Evolutionary conservation across 2,329 filamentous ascomycete genomes (phyloP), one percentile per base, ranked within the genome.

Genomic region (Claviceps pazoutovae): DNA sequence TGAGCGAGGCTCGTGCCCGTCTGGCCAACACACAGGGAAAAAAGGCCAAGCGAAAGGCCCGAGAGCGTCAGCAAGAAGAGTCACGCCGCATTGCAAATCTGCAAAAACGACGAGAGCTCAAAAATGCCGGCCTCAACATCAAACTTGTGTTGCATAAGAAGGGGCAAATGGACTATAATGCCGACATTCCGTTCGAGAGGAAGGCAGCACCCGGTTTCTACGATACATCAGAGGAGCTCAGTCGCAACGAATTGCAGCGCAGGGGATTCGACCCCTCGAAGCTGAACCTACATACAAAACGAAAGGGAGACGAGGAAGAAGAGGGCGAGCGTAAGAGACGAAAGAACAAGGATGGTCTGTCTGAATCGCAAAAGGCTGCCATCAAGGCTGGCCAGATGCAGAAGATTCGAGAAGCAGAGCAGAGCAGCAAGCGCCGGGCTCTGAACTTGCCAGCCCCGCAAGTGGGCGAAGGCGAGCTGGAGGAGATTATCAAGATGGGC

Each of bases 101-200:
- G 56, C 93, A 97, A 72, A 98, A 98, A 73, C 82, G 93, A 41
- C 82, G 93, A 59, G 93, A 98, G 70, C 80, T 98, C 58, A 98
- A 98, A 72, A 94, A 90, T 64, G 89, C 93, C 1, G 93, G 93
- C 47, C 97, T 98, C 70, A 98, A 98, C 67, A 89, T 97, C 72
- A 98, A 97, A 70, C 83, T 97, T 53, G 82, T 83, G 2, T 93
- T 86, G 14, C 82, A 86, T 55, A 97, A 97, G 73, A 83, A 88
- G 73, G 93, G 93, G 0, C 85, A 97, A 72, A 98, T 98, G 88
- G 93, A 98, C 68, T 98, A 98, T 74, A 98, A 98, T 68, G 93
- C 93, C 60, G 93, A 98, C 61, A 95, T 98, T 57, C 93, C 93
- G 0, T 97, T 98, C 58, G 93, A 98, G 67, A 96, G 93, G 68